A percentile compares a stretch with the other conserved stretches of the same genome.
Conservation (phyloP, 1,139 yeast species). For the Debaryomyces fabryi region DNA sequence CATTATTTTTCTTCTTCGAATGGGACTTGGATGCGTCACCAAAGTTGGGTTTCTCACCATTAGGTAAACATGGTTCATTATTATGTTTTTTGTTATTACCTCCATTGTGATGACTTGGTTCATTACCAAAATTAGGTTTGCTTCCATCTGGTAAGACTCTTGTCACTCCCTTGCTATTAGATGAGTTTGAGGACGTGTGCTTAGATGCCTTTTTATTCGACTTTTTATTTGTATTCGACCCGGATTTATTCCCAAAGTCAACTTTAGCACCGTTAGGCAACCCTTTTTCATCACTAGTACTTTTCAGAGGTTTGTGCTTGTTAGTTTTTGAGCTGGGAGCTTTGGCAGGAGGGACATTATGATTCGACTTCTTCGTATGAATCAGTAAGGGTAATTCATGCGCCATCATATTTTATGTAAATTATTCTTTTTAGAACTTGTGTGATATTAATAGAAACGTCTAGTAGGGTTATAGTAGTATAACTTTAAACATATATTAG, state of each 20-base stretch:
- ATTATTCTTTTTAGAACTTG: constrained; percentile 4
- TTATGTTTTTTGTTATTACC: constrained; percentile 5
- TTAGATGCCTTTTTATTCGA: constrained; percentile 10
- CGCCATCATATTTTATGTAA: constrained; percentile 36
- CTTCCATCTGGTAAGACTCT: constrained; percentile 18
- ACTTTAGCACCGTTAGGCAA: constrained; percentile 49
- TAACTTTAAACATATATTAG: constrained; percentile 4
- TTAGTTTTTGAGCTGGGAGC: constrained; percentile 14
- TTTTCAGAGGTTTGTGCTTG: constrained; percentile 21
- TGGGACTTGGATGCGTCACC: constrained; percentile 11
- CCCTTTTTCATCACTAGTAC: constrained; percentile 24
- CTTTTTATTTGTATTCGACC: constrained; percentile 12
- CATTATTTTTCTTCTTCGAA: constrained; percentile 14
- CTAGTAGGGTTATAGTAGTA: background rate
- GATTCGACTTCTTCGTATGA: constrained; percentile 15
- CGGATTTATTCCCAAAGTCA: constrained; percentile 36
- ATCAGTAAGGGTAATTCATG: constrained; percentile 39
- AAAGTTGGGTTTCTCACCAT: constrained; percentile 39
- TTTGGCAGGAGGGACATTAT: constrained; percentile 4
- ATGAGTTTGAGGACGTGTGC: constrained; percentile 3
- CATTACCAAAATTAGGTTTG: constrained; percentile 19
- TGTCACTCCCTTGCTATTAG: constrained; percentile 1
- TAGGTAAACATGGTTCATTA: constrained; percentile 27
- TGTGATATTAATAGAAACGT: background rate
- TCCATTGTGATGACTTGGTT: background rate